Percentiles rank a stretch among this genome's conserved stretches.
phyloP scores from a whole-genome alignment of 306 rosid species.

The Cicer arietinum region DNA sequence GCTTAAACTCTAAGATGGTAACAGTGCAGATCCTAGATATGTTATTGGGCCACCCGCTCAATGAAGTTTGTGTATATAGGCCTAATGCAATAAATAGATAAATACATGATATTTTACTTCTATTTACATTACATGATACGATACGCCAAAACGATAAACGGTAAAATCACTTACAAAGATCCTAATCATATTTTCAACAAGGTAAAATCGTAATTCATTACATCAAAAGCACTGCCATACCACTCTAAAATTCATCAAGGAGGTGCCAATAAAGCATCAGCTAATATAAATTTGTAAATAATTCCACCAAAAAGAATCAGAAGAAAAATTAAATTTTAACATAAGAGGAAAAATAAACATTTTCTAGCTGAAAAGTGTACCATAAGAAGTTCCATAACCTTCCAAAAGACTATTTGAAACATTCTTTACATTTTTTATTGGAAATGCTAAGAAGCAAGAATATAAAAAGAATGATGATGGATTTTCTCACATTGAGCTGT shows the following conservation, averaged over 20 bases:
- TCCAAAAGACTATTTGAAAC: not conserved
- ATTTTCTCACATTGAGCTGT: not conserved
- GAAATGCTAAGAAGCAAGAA: not conserved
- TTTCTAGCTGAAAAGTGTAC: not conserved
- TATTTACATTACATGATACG: not conserved
- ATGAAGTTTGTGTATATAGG: not conserved
- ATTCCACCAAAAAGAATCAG: not conserved
- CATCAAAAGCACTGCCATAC: conserved; percentile 5
- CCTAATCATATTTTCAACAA: not conserved
- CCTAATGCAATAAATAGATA: not conserved
- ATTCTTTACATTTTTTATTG: not conserved
- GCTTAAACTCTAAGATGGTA: not conserved
- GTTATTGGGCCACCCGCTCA: not conserved
- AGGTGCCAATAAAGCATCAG: not conserved
- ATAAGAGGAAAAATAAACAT: not conserved
- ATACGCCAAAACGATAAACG: not conserved
- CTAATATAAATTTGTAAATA: conserved; percentile 6
- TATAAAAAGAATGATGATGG: not conserved
- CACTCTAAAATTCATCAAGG: conserved; percentile 7
- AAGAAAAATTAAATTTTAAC: not conserved
- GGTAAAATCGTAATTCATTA: not conserved
- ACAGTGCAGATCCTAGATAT: not conserved
- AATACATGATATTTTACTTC: conserved; percentile 2
- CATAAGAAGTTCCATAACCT: not conserved
- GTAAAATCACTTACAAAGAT: not conserved